phyloP scores from a whole-genome alignment of 2,329 filamentous ascomycete species.

The Aspergillus vadensis region DNA sequence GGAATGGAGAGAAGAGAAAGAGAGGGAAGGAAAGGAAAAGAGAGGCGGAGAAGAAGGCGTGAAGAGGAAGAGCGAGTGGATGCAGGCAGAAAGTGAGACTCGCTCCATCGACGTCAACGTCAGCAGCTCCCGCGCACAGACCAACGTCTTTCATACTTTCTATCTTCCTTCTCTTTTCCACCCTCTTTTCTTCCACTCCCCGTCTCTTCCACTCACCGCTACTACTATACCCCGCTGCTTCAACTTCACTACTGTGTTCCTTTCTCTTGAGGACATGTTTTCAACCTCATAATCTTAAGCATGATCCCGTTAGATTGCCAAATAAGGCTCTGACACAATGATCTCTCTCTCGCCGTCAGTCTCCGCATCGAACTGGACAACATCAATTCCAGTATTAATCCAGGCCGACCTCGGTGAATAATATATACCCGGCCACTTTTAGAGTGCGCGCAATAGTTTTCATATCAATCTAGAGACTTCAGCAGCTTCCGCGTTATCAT shows the following conservation, averaged over 20 bases:
- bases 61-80: not conserved
- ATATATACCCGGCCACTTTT: no score
- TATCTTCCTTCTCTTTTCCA: not conserved
- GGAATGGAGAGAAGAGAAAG: slow-evolving; percentile 6
- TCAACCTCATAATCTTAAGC: fast-evolving
- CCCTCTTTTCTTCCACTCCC: not conserved
- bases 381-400: no score
- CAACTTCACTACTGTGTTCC: not conserved
- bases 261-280: no score
- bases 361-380: no score
- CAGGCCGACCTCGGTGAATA: not conserved
- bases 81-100: slow-evolving; percentile 5
- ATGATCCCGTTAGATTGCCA: not conserved
- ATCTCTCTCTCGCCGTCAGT: not conserved
- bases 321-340: not conserved
- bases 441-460: not conserved
- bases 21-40: slow-evolving; percentile 6
- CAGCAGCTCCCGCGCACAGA: slow-evolving; percentile 13
- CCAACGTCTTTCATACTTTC: not conserved
- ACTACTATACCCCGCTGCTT: not conserved
- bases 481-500: not conserved
- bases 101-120: slow-evolving; percentile 6
- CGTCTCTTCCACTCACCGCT: not conserved
- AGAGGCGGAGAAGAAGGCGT: slow-evolving; percentile 4
- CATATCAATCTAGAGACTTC: not conserved